phyloP scores from a whole-genome alignment of 768 basidiomycete species.

The Suillus brevipes region DNA sequence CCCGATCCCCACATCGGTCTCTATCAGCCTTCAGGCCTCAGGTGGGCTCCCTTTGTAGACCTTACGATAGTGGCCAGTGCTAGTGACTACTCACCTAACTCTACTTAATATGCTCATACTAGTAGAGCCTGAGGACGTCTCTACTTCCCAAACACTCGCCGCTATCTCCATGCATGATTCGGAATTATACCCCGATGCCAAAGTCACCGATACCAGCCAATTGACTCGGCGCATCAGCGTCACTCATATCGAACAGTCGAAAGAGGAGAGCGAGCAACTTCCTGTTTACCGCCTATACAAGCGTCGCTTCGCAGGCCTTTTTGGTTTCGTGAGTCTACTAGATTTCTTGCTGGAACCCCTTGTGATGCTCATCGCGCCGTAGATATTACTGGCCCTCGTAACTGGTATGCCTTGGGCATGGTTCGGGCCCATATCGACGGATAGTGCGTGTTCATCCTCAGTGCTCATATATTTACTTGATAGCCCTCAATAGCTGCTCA shows the following conservation, averaged over 20 bases:
- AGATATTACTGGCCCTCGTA: constrained; percentile 65
- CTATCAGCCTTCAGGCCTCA: too few species aligned
- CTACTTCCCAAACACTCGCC: too few species aligned
- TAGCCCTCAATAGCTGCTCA: constrained; percentile 44
- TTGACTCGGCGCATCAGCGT: not conserved
- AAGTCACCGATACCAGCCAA: not conserved
- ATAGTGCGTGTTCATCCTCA: constrained; percentile 43
- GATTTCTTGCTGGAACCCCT: constrained; percentile 15
- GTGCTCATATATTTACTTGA: not conserved
- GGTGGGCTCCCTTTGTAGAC: not conserved
- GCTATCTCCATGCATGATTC: not conserved
- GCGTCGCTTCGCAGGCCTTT: constrained; percentile 62
- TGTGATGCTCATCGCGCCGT: not conserved
- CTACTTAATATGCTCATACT: not conserved
- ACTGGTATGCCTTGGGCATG: constrained; percentile 73
- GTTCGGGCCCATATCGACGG: constrained; percentile 81
- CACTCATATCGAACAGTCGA: not conserved
- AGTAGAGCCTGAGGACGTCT: not conserved
- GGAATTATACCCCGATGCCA: not conserved
- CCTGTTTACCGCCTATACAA: constrained; percentile 63
- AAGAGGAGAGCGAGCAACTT: not conserved
- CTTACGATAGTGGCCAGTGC: not conserved
- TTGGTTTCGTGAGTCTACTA: constrained; percentile 50
- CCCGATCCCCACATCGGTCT: too few species aligned
- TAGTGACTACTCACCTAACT: not conserved